phyloP scores from a whole-genome alignment of 768 basidiomycete genomes.

The Naematelia encephala region DNA sequence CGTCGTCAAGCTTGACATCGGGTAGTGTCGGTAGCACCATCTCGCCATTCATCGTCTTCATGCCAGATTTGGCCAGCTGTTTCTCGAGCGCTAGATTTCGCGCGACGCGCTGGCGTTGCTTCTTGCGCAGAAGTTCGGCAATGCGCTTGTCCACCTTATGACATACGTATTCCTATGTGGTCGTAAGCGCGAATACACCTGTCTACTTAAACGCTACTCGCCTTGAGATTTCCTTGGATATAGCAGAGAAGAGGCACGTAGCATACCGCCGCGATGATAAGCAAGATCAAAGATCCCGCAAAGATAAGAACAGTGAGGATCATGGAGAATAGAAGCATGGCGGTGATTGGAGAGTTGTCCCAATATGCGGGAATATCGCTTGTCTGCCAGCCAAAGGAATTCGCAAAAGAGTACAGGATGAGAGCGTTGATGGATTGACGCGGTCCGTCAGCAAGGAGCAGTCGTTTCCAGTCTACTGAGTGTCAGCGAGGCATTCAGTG shows the following conservation, averaged over 20 bases:
- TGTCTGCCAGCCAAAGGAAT: constrained; percentile 72
- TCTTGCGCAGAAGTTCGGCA: constrained; percentile 84
- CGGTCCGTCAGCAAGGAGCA: constrained; percentile 87
- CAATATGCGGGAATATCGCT: constrained; percentile 55
- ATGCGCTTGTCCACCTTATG: constrained; percentile 99
- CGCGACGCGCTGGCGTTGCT: constrained; percentile 76
- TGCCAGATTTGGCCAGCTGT: constrained; percentile 86
- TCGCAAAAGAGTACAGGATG: constrained; percentile 87
- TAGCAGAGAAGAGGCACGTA: constrained; percentile 94
- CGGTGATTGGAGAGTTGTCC: constrained; percentile 66
- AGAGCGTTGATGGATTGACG: constrained; percentile 97
- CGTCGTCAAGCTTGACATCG: constrained; percentile 78
- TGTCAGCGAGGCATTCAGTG: constrained; percentile 1
- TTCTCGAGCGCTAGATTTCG: constrained; percentile 77
- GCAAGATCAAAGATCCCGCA: constrained; percentile 71
- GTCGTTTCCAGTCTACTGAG: constrained; percentile 74
- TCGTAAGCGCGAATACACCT: constrained; percentile 1
- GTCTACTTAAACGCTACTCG: constrained; percentile 39
- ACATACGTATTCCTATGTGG: constrained; percentile 82
- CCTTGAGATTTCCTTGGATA: constrained; percentile 96
- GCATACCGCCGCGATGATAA: constrained; percentile 77
- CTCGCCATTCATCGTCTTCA: constrained; percentile 90
- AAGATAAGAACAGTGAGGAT: constrained; percentile 88
- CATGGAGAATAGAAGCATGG: constrained; percentile 79
- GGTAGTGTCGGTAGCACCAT: constrained; percentile 90